Evolutionary conservation across 1,284 basidiomycete species (phyloP).

Genomic region (Ganoderma boninense): DNA sequence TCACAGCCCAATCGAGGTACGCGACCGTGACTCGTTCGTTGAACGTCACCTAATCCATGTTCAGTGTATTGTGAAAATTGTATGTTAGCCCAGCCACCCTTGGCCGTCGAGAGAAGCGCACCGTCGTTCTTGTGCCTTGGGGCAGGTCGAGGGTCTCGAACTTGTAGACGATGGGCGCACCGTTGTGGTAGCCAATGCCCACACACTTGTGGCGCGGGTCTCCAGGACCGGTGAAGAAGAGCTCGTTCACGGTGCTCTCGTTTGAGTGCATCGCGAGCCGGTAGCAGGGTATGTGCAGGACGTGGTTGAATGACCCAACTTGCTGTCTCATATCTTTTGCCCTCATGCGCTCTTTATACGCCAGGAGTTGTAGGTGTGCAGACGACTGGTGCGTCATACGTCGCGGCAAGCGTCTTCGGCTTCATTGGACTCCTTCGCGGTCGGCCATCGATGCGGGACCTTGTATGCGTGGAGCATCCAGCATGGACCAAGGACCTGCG

Average conservation of each 20-base stretch:
- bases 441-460: neutral
- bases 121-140: conserved; percentile 31
- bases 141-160: conserved; percentile 60
- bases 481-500: neutral
- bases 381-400: conserved; percentile 14
- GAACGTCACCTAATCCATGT: conserved; percentile 43
- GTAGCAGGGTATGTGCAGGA: neutral
- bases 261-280: neutral
- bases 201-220: conserved; percentile 70
- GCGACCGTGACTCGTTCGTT: conserved; percentile 64
- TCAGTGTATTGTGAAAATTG: neutral
- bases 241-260: conserved; percentile 45
- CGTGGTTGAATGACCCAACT: neutral
- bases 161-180: conserved; percentile 67
- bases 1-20: conserved; percentile 65
- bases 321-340: neutral
- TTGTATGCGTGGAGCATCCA: neutral
- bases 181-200: conserved; percentile 65
- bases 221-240: conserved; percentile 75
- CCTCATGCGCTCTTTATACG: conserved; percentile 13
- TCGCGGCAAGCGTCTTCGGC: conserved; percentile 15
- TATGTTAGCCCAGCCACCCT: neutral
- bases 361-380: neutral
- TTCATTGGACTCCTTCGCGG: conserved; percentile 24
- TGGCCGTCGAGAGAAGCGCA: conserved; percentile 9